A percentile compares a stretch with the other conserved stretches of the same genome.
These are phyloP conservation scores for Boletus tylopilopsis DNA, from an alignment of 768 basidiomycete species.

Conservation along the genomic window DNA sequence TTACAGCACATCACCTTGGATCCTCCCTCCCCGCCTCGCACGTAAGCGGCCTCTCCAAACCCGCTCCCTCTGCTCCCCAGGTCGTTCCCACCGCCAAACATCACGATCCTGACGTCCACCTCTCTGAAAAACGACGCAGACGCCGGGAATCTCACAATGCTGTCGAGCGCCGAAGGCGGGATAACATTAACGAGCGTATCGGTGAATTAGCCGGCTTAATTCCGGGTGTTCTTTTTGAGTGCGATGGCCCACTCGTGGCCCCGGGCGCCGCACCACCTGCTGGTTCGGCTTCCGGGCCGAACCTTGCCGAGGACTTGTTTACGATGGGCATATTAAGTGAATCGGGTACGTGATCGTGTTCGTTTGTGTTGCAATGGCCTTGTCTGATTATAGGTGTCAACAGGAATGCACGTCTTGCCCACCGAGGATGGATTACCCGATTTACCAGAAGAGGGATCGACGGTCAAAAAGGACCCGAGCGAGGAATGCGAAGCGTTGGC, in stretches of 20 bases:
- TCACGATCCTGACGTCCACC: slow-evolving; percentile 36
- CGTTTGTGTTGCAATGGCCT: neutral
- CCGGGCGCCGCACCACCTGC: slow-evolving; percentile 12
- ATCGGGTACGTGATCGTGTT: slow-evolving; percentile 12
- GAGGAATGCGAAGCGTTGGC: slow-evolving; percentile 27
- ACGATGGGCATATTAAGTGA: slow-evolving; percentile 18
- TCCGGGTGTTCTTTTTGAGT: slow-evolving; percentile 80
- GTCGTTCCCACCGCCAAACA: slow-evolving; percentile 8
- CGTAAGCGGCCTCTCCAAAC: slow-evolving; percentile 14
- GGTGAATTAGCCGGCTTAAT: slow-evolving; percentile 84
- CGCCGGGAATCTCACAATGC: slow-evolving; percentile 89
- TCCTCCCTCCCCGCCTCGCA: slow-evolving; percentile 16
- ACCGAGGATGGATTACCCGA: slow-evolving; percentile 27
- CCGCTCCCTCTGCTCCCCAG: neutral
- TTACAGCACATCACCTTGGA: slow-evolving; percentile 19
- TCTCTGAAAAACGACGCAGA: slow-evolving; percentile 76
- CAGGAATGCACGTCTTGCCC: slow-evolving; percentile 26
- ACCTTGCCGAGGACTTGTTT: slow-evolving; percentile 20
- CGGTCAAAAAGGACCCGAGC: slow-evolving; percentile 28
- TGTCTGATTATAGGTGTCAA: neutral
- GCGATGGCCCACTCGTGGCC: slow-evolving; percentile 33
- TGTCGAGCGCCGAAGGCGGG: slow-evolving; percentile 80
- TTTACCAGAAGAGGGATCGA: slow-evolving; percentile 25
- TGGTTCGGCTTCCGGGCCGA: slow-evolving; percentile 10
- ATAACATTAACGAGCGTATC: slow-evolving; percentile 97